Conservation (phyloP, 176 grass and related monocot genomes). For the Hordeum marinum region DNA sequence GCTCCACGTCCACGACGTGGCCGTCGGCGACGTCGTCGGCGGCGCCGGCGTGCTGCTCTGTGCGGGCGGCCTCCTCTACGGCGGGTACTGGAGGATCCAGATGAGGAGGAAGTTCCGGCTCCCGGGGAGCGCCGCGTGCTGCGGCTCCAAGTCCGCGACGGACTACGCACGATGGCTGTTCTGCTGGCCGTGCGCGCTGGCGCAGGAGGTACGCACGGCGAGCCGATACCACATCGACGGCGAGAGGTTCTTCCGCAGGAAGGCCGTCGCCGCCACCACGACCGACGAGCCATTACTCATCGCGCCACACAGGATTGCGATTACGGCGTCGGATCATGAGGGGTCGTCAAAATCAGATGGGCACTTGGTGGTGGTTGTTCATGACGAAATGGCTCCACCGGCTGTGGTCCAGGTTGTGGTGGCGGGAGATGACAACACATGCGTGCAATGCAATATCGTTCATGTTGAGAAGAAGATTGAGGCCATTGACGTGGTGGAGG, state of each 20-base stretch:
- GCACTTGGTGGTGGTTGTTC: background rate
- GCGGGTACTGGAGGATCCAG: conserved; percentile 79
- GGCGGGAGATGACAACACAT: background rate
- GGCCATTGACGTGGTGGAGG: background rate
- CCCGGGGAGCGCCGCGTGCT: conserved; percentile 27
- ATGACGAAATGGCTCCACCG: conserved; percentile 25
- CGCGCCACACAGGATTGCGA: background rate
- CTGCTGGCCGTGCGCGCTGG: conserved; percentile 70
- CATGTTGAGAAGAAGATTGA: background rate
- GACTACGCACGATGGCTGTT: conserved; percentile 76
- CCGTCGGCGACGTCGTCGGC: conserved; percentile 44
- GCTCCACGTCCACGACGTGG: conserved; percentile 41
- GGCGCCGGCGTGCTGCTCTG: conserved; percentile 51
- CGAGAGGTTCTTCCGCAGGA: conserved; percentile 49
- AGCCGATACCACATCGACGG: conserved; percentile 49
- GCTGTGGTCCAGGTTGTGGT: conserved; percentile 22
- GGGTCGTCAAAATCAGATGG: background rate
- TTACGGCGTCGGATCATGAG: background rate
- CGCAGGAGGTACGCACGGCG: conserved; percentile 81
- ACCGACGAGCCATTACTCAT: background rate
- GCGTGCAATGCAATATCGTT: background rate
- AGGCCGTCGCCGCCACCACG: background rate
- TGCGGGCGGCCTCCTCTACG: conserved; percentile 55
- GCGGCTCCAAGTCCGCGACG: conserved; percentile 38
- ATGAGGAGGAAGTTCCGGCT: conserved; percentile 54